Evolutionary conservation across 1,139 yeast species (phyloP).

Genomic region (Hyphopichia khmerensis): DNA sequence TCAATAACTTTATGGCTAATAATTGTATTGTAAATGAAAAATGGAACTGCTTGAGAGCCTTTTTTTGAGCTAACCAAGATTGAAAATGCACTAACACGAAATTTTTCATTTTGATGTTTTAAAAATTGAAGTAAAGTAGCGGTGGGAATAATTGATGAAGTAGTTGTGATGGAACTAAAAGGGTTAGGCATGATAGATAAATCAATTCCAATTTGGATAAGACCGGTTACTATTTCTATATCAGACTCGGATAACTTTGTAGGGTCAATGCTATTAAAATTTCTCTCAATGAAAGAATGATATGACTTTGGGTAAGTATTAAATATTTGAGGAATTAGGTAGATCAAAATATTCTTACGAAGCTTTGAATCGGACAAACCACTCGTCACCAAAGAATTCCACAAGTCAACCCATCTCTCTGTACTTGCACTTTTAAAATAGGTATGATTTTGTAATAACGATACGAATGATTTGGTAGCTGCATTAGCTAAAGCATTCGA

Average conservation of each 20-base stretch:
- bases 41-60: slow-evolving; percentile 55
- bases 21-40: slow-evolving; percentile 42
- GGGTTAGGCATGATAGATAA: slow-evolving; percentile 29
- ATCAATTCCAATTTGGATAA: slow-evolving; percentile 8
- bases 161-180: slow-evolving; percentile 4
- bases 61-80: slow-evolving; percentile 62
- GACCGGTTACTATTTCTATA: slow-evolving; percentile 49
- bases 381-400: slow-evolving; percentile 45
- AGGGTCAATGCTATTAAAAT: slow-evolving; percentile 27
- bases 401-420: slow-evolving; percentile 48
- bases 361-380: slow-evolving; percentile 29
- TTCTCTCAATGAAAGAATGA: slow-evolving; percentile 25
- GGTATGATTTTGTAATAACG: slow-evolving; percentile 35
- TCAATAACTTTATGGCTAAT: slow-evolving; percentile 36
- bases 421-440: slow-evolving; percentile 14
- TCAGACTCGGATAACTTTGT: slow-evolving; percentile 20
- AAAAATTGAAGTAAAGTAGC: slow-evolving; percentile 26
- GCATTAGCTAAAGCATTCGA: slow-evolving; percentile 66
- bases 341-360: slow-evolving; percentile 52
- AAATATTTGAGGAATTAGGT: slow-evolving; percentile 64
- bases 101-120: slow-evolving; percentile 40
- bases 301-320: slow-evolving; percentile 39
- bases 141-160: slow-evolving; percentile 15
- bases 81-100: slow-evolving; percentile 59
- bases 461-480: slow-evolving; percentile 59